Conservation (phyloP, 2,329 filamentous ascomycete genomes). For the Huntiella omanensis region DNA sequence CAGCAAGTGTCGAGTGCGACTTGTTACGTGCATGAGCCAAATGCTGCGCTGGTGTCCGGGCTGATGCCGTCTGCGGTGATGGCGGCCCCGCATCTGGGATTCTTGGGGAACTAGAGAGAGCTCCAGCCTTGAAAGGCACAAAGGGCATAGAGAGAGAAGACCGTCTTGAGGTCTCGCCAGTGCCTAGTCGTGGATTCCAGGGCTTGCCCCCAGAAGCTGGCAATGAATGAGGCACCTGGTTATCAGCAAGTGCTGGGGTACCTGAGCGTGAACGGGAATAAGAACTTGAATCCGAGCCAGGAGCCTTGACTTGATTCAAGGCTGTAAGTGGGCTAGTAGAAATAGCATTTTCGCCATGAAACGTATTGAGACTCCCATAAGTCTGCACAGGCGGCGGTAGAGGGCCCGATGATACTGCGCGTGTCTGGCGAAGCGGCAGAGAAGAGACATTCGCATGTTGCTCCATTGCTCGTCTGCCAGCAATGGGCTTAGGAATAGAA, state of each 20-base stretch:
- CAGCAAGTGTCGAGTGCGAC: constrained; percentile 6
- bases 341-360: constrained; percentile 59
- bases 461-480: constrained; percentile 10
- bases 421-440: background rate
- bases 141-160: constrained; percentile 79
- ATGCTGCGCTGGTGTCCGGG: constrained; percentile 19
- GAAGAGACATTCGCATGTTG: constrained; percentile 2
- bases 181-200: constrained; percentile 4
- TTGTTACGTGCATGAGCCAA: constrained; percentile 8
- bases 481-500: constrained; percentile 41
- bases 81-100: constrained; percentile 27
- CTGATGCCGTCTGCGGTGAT: constrained; percentile 22
- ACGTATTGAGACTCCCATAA: constrained; percentile 80
- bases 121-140: constrained; percentile 90
- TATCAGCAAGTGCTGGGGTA: constrained; percentile 19
- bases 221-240: constrained; percentile 31
- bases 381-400: constrained; percentile 32
- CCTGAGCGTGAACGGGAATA: constrained; percentile 27
- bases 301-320: constrained; percentile 46
- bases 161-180: constrained; percentile 25
- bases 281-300: constrained; percentile 43
- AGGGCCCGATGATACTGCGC: background rate
- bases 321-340: constrained; percentile 76
- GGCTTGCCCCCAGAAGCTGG: constrained; percentile 20
- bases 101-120: constrained; percentile 70